These are phyloP conservation scores for Flaveria trinervia DNA, from an alignment of 129 eudicot genomes.

Conservation along the genomic window DNA sequence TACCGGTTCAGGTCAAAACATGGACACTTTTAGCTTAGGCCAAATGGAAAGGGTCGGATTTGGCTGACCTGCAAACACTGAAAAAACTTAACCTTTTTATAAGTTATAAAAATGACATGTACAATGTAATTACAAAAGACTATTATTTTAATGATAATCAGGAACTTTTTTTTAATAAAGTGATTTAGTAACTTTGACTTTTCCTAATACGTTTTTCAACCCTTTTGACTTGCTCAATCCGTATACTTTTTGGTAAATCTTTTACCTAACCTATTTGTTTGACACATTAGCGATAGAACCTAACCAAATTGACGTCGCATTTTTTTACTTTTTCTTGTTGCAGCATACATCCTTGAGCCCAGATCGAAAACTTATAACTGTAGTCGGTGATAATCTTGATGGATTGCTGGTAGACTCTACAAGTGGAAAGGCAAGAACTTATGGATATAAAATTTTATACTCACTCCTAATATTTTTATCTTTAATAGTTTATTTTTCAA, in stretches of 20 bases:
- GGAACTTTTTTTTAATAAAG: neutral
- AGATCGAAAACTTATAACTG: conserved; percentile 59
- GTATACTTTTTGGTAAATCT: neutral
- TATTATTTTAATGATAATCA: neutral
- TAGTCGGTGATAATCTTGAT: conserved; percentile 80
- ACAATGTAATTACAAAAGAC: neutral
- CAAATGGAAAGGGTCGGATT: neutral
- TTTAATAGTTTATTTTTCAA: neutral
- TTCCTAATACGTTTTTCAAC: neutral
- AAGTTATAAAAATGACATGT: neutral
- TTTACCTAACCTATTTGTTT: neutral
- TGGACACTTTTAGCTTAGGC: neutral
- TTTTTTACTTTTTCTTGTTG: conserved; percentile 15
- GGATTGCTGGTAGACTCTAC: conserved; percentile 80
- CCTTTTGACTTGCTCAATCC: neutral
- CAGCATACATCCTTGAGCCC: conserved; percentile 97
- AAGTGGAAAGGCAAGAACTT: conserved; percentile 64
- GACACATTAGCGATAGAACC: neutral
- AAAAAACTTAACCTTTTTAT: neutral
- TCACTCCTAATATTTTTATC: neutral
- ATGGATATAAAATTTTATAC: neutral
- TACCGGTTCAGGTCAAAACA: neutral
- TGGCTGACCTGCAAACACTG: neutral
- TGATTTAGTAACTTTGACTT: neutral
- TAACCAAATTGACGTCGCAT: neutral